Conservation (phyloP, 179 eudicot genomes). For the Spinacia oleracea region DNA sequence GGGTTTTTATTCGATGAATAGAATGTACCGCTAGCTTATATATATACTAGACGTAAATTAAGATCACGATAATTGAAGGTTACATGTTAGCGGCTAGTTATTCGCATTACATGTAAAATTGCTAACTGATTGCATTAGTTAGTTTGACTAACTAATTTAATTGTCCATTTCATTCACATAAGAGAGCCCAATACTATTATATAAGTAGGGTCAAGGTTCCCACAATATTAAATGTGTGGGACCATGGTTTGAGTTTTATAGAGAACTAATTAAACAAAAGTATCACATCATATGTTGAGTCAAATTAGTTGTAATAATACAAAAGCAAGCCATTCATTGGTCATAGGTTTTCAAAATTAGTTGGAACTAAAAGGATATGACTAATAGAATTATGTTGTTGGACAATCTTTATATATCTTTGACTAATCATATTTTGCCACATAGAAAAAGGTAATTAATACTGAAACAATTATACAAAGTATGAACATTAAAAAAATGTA, state of each 20-base stretch:
- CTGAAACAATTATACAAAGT: no score
- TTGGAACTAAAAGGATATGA: not conserved
- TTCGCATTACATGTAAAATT: no score
- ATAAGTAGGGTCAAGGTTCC: not conserved
- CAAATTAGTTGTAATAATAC: constrained; percentile 10
- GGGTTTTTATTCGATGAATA: no score
- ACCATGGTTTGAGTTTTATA: not conserved
- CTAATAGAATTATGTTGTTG: not conserved
- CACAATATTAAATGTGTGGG: not conserved
- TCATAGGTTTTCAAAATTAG: constrained; percentile 8
- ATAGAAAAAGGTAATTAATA: no score
- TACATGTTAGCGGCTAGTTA: no score
- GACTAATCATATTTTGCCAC: constrained; percentile 4
- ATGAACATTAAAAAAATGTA: no score
- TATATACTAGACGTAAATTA: no score
- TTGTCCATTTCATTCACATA: no score
- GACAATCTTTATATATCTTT: constrained; percentile 1
- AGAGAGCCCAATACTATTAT: not conserved
- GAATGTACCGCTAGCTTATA: no score
- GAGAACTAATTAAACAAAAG: not conserved
- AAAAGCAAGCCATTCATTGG: constrained; percentile 2
- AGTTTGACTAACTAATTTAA: no score
- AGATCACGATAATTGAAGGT: no score
- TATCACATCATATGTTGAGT: not conserved
- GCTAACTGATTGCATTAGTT: no score